phyloP scores from a whole-genome alignment of 2,329 filamentous ascomycete genomes.

The Phyllosticta capitalensis region DNA sequence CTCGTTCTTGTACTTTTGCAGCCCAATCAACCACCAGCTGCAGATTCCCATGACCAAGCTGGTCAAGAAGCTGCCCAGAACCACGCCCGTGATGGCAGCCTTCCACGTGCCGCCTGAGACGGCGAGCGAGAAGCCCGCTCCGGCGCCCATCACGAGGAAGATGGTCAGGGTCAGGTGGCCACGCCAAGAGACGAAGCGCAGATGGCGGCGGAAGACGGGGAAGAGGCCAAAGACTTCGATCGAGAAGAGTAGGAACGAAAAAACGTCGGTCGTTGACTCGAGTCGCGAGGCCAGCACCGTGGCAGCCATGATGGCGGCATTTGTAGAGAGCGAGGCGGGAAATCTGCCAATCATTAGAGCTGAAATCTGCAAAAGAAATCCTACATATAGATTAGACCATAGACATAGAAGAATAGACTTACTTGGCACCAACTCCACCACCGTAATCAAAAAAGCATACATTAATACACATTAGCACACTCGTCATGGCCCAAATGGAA shows the following conservation, averaged over 20 bases:
- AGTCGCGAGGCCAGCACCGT: constrained; percentile 87
- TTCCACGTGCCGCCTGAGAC: constrained; percentile 45
- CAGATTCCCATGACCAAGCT: constrained; percentile 81
- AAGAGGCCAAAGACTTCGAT: constrained; percentile 97
- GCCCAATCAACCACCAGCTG: constrained; percentile 93
- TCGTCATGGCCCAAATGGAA: constrained; percentile 95
- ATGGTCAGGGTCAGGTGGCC: constrained; percentile 72
- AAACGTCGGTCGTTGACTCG: constrained; percentile 85
- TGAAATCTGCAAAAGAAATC: neutral
- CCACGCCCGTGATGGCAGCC: constrained; percentile 58
- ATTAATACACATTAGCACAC: constrained; percentile 87
- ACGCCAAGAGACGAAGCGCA: constrained; percentile 69
- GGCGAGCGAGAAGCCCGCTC: constrained; percentile 62
- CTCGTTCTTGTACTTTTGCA: constrained; percentile 99
- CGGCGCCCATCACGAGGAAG: constrained; percentile 67
- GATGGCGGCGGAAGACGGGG: constrained; percentile 88
- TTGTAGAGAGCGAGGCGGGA: constrained; percentile 74
- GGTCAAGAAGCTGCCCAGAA: constrained; percentile 65
- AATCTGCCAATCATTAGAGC: constrained; percentile 41
- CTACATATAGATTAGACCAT: neutral
- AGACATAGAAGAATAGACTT: constrained; percentile 12
- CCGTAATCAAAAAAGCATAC: constrained; percentile 98
- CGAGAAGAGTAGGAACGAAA: constrained; percentile 87
- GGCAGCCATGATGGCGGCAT: constrained; percentile 91
- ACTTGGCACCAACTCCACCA: constrained; percentile 50